Percentiles rank a stretch among this genome's conserved stretches.
These are phyloP conservation scores for Hymenoscyphus fraxineus DNA, from an alignment of 2,329 filamentous ascomycete genomes.

Conservation along the genomic window DNA sequence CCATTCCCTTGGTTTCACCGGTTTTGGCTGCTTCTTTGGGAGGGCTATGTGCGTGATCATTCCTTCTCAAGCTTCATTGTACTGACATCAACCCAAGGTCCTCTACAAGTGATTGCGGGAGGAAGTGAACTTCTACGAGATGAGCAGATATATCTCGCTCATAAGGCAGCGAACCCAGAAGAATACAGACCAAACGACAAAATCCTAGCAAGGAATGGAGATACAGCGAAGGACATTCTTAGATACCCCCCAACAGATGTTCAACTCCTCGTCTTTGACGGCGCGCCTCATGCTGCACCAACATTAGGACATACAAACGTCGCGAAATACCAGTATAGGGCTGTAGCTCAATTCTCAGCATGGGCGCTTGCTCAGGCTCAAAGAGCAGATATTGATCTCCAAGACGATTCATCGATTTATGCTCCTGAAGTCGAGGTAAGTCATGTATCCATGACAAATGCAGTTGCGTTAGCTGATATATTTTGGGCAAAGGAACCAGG, in stretches of 20 bases:
- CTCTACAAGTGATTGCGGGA: constrained; percentile 77
- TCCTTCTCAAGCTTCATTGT: too few relatives aligned
- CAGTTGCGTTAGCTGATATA: too few relatives aligned
- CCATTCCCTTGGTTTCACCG: constrained; percentile 68
- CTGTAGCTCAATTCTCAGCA: constrained; percentile 83
- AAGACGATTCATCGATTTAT: constrained; percentile 56
- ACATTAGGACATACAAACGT: constrained; percentile 87
- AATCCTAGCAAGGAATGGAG: constrained; percentile 56
- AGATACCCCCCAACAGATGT: constrained; percentile 80
- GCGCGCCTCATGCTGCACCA: constrained; percentile 83
- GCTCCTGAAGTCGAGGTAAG: background rate
- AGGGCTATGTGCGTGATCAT: background rate
- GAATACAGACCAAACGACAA: constrained; percentile 65
- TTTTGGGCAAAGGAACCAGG: background rate
- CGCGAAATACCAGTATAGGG: constrained; percentile 89
- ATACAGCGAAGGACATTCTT: constrained; percentile 46
- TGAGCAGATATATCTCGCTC: constrained; percentile 90
- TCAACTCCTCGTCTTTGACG: constrained; percentile 90
- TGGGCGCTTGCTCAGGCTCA: constrained; percentile 84
- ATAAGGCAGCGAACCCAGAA: constrained; percentile 80
- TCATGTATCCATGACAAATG: background rate
- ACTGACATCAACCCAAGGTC: constrained; percentile 60
- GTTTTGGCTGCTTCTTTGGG: background rate
- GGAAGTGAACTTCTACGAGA: constrained; percentile 86
- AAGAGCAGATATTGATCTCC: constrained; percentile 69